Evolutionary conservation across 2,329 filamentous ascomycete species (phyloP), one percentile per base, ranked within the genome.

Genomic region (Exophiala sp.): DNA sequence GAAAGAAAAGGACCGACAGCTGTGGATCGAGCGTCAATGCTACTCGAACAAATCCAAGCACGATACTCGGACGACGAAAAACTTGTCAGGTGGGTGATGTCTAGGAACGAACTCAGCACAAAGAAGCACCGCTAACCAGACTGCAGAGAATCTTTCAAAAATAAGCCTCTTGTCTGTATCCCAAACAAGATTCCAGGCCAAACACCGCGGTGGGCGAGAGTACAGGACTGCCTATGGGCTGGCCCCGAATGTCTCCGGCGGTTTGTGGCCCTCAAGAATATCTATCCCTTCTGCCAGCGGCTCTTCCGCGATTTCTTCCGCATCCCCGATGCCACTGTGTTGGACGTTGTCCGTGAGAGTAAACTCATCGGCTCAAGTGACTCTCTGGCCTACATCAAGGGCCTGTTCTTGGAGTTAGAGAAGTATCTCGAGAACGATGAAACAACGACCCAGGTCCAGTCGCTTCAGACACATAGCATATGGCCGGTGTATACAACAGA

Each of bases 281-380:
- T 40, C 16, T 47, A 47, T 19, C 44, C 44, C n/a, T 47, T 35
- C n/a, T 47, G 44, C 13, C 44, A 47, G 35, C 21, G 44, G 22
- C 35, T 47, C 13, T 47, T 47, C 27, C 44, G 44, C 16, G 44
- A 47, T 14, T 47, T 47, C 24, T 47, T 47, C 44, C 22, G 29
- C 13, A 16, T 40, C 18, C 22, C 44, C 2, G 35, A 47, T 14
- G 44, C 44, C 18, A 35, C 22, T 10, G 32, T 47, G 19, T 24
- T n/a, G 4, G 44, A 47, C 23, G 14, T 47, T 14, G 35, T 47
- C 16, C 44, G 44, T 3, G 44, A 47, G 35, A 14, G 22, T 24
- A 47, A 27, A 30, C 23, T 47, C 6, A 16, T 47, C 14, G 30
- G 16, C 14, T 11, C 21, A 19, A 35, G 44, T 21, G 34, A 47